phyloP scores from a whole-genome alignment of 208 protist species.

The Vickermania ingenoplastis region DNA sequence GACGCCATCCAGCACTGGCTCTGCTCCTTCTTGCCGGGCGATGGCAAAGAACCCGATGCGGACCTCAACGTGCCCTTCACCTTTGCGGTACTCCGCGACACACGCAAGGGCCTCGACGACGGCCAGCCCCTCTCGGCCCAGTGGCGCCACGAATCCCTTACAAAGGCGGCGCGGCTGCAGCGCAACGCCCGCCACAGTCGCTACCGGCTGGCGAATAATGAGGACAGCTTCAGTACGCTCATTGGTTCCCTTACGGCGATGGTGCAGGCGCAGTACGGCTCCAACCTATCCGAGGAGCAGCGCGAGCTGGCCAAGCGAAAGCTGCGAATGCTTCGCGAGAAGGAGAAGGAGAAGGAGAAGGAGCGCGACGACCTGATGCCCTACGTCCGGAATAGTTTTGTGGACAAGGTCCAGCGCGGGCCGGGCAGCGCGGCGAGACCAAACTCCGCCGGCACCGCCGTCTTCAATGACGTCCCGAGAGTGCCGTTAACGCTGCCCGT shows the following conservation, averaged over 20 bases:
- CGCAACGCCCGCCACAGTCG: not conserved
- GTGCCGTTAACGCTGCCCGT: not conserved
- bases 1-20: not conserved
- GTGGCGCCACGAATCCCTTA: not conserved
- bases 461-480: not conserved
- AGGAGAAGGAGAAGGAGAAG: slow-evolving; percentile 2
- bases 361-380: too few relatives aligned
- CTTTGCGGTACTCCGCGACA: not conserved
- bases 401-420: not conserved
- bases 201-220: not conserved
- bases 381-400: not conserved
- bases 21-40: not conserved
- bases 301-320: slow-evolving; percentile 14
- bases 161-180: not conserved
- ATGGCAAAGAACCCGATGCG: not conserved
- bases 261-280: slow-evolving; percentile 28
- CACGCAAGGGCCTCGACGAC: not conserved
- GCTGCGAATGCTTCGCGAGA: slow-evolving; percentile 16
- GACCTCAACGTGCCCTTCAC: not conserved
- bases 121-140: not conserved
- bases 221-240: not conserved
- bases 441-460: not conserved
- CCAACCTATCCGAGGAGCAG: slow-evolving; percentile 19
- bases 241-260: slow-evolving; percentile 11
- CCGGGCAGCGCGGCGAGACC: not conserved